Base-by-base conservation (phyloP, 768 basidiomycete genomes). In the Sarcodon sp. region DNA sequence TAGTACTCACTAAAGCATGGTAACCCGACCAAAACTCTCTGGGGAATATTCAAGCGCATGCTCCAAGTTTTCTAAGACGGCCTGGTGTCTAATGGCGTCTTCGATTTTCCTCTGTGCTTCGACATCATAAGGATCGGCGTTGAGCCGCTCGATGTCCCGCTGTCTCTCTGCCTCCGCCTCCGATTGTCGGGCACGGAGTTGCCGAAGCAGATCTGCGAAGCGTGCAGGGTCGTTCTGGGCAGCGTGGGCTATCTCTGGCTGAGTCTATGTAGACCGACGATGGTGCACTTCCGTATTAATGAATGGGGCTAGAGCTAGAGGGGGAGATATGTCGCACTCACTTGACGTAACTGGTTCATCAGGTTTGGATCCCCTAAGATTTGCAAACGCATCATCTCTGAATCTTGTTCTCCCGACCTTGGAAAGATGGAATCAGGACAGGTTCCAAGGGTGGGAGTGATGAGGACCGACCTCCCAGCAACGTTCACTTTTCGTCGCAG, bases 41-140 rank as follows among this genome's bases (percentile, higher is more conserved):
- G 94, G 94, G 7, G 80, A 83, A 54, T 87, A 91, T 61, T 97
- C 93, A 53, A 97, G 69, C 6, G 96, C 96, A 66, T 96, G 90
- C 50, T 86, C 79, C 75, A 93, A 72, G 59, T 96, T 96, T 69
- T 97, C 93, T 55, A 83, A 64, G 35, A 98, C 84, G 1, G 86
- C 87, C 60, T 96, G 76, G 60, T 90, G 85, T 50, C 84, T 66
- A 53, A 99, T 97, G 4, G 81, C 80, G 59, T 98, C 96, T 63
- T 94, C 96, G 48, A 99, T 99, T 69, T 75, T 81, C 50, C 71
- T 71, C 66, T 98, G 96, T 1, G 92, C 91, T 59, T 97, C 92
- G 1, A 96, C 67, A 58, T 96, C 82, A 64, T 76, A 97, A 1
- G 94, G 92, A 63, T 97, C 83, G 0, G 84, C 82, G 55, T 94